A percentile compares a stretch with the other conserved stretches of the same genome.
These are phyloP conservation scores for Cryptosporidium parvum DNA, from an alignment of 169 alveolate genomes.

Conservation along the genomic window DNA sequence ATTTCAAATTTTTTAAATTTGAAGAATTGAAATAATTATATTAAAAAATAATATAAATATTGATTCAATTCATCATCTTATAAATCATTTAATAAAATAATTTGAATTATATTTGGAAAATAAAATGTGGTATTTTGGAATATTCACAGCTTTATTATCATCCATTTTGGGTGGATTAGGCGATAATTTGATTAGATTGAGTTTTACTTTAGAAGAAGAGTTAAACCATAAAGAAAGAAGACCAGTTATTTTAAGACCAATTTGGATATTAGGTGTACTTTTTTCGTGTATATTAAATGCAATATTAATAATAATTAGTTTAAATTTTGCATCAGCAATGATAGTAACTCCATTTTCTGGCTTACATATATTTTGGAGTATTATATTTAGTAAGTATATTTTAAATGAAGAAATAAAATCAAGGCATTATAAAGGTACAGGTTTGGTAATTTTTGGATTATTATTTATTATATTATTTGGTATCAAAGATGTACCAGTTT, in stretches of 20 bases:
- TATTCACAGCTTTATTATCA: constrained; percentile 48
- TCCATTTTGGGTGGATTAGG: constrained; percentile 67
- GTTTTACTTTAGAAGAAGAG: constrained; percentile 42
- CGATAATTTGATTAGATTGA: constrained; percentile 53
- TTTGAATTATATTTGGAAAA: not conserved
- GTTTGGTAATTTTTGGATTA: constrained; percentile 37
- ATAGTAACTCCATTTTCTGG: constrained; percentile 72
- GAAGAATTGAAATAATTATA: too few species aligned
- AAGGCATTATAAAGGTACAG: constrained; percentile 56
- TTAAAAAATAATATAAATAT: too few species aligned
- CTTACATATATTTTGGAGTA: constrained; percentile 69
- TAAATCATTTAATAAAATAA: not conserved
- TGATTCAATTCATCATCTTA: too few species aligned
- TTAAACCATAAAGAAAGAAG: constrained; percentile 17
- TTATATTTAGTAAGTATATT: constrained; percentile 44
- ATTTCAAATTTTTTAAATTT: not conserved
- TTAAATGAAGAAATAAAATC: constrained; percentile 35
- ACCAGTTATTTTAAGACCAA: constrained; percentile 54
- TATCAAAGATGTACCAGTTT: constrained; percentile 48
- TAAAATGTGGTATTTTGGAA: constrained; percentile 68
- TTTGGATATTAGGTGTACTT: constrained; percentile 64
- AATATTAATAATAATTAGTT: constrained; percentile 32
- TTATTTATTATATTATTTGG: constrained; percentile 52
- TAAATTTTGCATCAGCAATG: constrained; percentile 68
- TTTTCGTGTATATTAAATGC: constrained; percentile 60